Conservation (phyloP, 192 early-diverging fungal species). For the Ambispora gerdemannii region DNA sequence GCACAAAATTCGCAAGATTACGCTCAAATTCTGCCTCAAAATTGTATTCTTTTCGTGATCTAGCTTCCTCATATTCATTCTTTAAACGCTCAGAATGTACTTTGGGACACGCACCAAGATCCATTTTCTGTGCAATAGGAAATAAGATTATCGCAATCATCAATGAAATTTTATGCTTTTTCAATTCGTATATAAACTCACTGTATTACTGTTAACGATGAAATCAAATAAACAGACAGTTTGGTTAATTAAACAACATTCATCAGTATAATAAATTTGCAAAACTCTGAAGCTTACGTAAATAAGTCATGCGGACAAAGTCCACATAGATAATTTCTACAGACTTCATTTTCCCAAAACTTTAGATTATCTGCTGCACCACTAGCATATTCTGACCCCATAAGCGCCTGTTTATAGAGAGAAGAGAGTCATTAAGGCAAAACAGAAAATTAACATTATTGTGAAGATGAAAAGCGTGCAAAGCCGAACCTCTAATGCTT, state of each 20-base stretch:
- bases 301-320: slow-evolving; percentile 50
- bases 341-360: slow-evolving; percentile 42
- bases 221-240: no score
- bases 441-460: no score
- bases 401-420: slow-evolving; percentile 35
- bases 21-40: slow-evolving; percentile 48
- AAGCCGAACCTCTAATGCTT: slow-evolving; percentile 22
- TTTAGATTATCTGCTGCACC: slow-evolving; percentile 46
- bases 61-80: slow-evolving; percentile 46
- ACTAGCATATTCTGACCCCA: slow-evolving; percentile 51
- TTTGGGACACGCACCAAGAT: slow-evolving; percentile 50
- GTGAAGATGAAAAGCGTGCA: no score
- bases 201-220: no score
- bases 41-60: slow-evolving; percentile 13
- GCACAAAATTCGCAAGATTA: slow-evolving; percentile 43
- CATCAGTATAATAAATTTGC: no score
- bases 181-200: no score
- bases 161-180: no score
- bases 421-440: no score
- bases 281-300: slow-evolving; percentile 38
- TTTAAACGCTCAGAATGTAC: slow-evolving; percentile 48
- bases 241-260: no score
- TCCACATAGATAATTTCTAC: slow-evolving; percentile 49
- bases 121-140: slow-evolving; percentile 42
- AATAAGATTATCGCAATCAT: background rate